Evolutionary conservation across 1,284 basidiomycete genomes (phyloP), one percentile per base, ranked within the genome.

Genomic region (Boletellus deceptivus): DNA sequence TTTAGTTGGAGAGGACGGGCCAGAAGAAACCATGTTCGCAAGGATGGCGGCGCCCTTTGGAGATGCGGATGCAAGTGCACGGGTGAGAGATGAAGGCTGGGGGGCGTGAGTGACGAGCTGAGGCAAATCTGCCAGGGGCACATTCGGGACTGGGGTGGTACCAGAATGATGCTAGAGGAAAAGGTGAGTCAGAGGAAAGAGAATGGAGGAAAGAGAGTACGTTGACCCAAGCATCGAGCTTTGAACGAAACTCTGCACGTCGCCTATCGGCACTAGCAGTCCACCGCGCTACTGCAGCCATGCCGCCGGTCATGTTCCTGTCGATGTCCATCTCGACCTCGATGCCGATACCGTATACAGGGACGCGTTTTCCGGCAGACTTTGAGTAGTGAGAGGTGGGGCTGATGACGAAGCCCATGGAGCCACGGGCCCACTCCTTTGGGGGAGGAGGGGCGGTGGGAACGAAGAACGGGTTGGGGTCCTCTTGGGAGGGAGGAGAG

Each of bases 211-310:
- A 52, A 31, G 20, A 6, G 13, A 70, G 49, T 66, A 86, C 89
- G 71, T 83, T 70, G 10, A 72, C 69, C 89, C 89, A 91, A 43
- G 68, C 63, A 35, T 79, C 68, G 29, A 91, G 67, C 62, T 89
- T 91, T 17, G 62, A 56, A 17, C 73, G 73, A 50, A 91, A 77
- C 49, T 79, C 71, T 50, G 74, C 71, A 52, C 81, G 77, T 46
- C 89, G 80, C 34, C 71, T 70, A 49, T 87, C 85, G 25, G 77
- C 72, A 41, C 75, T 80, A 37, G 84, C 79, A 3, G 89, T 90
- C 89, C 89, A 91, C 52, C 87, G 80, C 47, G 89, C 89, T 43
- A 91, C 86, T 29, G 89, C 86, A 46, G 87, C 87, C 83, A 91
- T 91, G 7, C 89, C 89, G 43, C 79, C 82, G 17, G 72, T 73